Base-by-base conservation (phyloP, 192 early-diverging fungal genomes). In the Phycomyces nitens region DNA sequence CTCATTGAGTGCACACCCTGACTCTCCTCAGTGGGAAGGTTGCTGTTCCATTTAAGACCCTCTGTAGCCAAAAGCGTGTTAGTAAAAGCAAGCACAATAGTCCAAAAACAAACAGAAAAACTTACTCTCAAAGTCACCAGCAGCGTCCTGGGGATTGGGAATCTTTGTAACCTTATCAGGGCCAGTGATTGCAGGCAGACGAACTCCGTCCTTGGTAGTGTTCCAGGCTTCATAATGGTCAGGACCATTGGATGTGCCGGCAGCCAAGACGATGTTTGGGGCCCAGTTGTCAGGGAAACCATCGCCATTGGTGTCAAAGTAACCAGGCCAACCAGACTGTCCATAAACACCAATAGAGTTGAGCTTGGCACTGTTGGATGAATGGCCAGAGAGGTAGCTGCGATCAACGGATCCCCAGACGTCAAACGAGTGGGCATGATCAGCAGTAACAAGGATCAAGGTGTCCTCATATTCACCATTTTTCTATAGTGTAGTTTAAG, bases 401-500 rank as follows among this genome's bases (percentile, higher is more conserved):
- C 76, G 65, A 64, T 87, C 86, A 47, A 87, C 83, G 58, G 81
- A 74, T 34, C 85, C 86, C 63, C 72, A 86, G 64, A 87, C 83
- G 61, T 87, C 84, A 74, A 76, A 87, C 5, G 74, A 80, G 56
- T 87, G 86, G 23, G 76, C 73, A 58, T 87, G 86, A 51, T 87
- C 86, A 62, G 86, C 84, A 54, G 86, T 87, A 50, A 86, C 72
- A 53, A 86, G 65, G 70, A 87, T 86, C 55, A 78, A 65, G 49
- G 83, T 85, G 56, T 85, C 75, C 58, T 80, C 73, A 57, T 77
- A 74, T 39, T 73, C 64, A 53, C 70, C 75, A 61, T 81, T 68
- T 42, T 70, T 67, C 69, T 63, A 61, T 50, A 51, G 40, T 23
- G 18, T 23, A 18, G 0, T 2, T 15, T 20, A 26, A 2, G 15